Evolutionary conservation across 1,139 yeast species (phyloP), one percentile per base, ranked within the genome.

Genomic region (Ogataea hybrid): DNA sequence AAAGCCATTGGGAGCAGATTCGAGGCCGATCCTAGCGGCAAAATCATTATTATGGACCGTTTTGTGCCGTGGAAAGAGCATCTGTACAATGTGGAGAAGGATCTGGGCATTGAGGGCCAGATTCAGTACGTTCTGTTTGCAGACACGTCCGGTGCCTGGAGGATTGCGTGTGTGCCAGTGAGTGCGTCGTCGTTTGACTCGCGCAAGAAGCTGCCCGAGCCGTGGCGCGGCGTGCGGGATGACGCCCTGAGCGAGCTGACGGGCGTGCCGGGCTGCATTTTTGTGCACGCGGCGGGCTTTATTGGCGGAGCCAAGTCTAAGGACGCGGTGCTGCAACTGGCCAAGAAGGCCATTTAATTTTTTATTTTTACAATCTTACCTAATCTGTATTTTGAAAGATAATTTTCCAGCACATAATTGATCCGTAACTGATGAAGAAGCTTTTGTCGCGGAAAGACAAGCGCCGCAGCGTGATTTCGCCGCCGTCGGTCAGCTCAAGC

Each of bases 1-100:
- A 67, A 70, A n/a, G 89, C 96, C 0, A 77, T 88, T 54, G 68
- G 69, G 5, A 56, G 65, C 15, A 72, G 92, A 63, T 68, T 67
- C 40, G 65, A 74, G 3, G 73, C 73, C 31, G 81, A 83, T 54
- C 54, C 67, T 46, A 72, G 83, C 21, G 96, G 96, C 23, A 77
- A 82, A 51, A 81, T 92, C 37, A 60, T 94, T 11, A 72, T 86
- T 3, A 73, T 92, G 51, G 80, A 77, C 16, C 75, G 74, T 50
- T 87, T 83, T 61, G 85, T 89, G 46, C 95, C 96, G 39, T 92
- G 98, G 98, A 90, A 89, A 64, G 96, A 88, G 57, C 97, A 92
- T 61, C 69, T 92, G 42, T 86, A 81, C 60, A 71, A 71, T 30
- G 73, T 88, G 51, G 97, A 89, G 64, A 73, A 72, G 54, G 88